Evolutionary conservation across 371 early-diverging fungal genomes (phyloP).

Genomic region (Mortierella sp.): DNA sequence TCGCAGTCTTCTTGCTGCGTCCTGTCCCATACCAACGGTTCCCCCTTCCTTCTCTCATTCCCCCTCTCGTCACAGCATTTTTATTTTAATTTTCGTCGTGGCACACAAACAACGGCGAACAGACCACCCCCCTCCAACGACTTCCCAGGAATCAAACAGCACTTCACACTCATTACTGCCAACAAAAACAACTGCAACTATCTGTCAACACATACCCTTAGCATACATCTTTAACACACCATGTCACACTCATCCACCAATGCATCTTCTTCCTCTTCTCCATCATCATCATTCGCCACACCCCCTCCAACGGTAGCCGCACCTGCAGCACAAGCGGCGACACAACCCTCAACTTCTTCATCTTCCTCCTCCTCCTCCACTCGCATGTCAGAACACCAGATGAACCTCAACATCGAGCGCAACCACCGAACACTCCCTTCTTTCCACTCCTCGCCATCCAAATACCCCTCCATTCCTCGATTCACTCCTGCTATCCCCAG

Average conservation of each 20-base stretch:
- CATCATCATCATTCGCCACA: neutral
- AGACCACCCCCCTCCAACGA: constrained; percentile 28
- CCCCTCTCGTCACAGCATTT: neutral
- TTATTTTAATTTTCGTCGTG: constrained; percentile 18
- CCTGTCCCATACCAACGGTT: neutral
- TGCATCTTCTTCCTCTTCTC: neutral
- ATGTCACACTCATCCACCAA: neutral
- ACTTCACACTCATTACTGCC: neutral
- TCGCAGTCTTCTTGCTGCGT: constrained; percentile 16
- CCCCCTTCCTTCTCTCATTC: neutral
- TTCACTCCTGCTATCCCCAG: constrained; percentile 33
- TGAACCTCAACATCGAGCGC: constrained; percentile 31
- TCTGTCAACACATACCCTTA: neutral
- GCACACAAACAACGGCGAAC: constrained; percentile 51
- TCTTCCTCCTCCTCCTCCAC: neutral
- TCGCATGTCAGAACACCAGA: constrained; percentile 18
- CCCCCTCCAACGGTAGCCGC: constrained; percentile 1
- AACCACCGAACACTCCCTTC: constrained; percentile 26
- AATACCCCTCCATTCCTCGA: constrained; percentile 49
- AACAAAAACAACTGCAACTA: too few relatives aligned
- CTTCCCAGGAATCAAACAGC: constrained; percentile 5
- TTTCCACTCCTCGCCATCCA: constrained; percentile 17
- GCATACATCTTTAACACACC: neutral
- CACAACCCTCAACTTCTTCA: neutral
- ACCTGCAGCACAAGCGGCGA: neutral